phyloP scores from a whole-genome alignment of 208 protist genomes.

The Crithidia expoeki region DNA sequence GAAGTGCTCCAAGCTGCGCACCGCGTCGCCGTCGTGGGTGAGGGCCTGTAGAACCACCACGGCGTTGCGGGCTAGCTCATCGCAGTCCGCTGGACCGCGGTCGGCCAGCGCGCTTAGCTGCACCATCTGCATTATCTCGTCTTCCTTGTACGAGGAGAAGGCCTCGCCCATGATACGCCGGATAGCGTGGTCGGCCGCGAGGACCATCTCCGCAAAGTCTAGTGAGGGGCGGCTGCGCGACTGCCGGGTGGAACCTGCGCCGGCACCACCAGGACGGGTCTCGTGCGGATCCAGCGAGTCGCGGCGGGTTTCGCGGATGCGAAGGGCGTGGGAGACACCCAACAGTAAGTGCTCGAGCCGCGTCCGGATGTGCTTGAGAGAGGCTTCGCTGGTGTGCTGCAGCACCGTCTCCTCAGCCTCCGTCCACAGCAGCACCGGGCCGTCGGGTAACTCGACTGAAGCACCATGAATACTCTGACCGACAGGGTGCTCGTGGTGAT shows the following conservation, averaged over 20 bases:
- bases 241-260: background rate
- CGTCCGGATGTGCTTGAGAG: slow-evolving; percentile 17
- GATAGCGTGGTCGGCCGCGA: slow-evolving; percentile 17
- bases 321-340: slow-evolving; percentile 22
- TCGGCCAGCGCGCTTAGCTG: slow-evolving; percentile 26
- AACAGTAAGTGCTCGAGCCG: slow-evolving; percentile 20
- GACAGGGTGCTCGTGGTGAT: background rate
- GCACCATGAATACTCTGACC: too few relatives aligned
- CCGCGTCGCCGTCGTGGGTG: slow-evolving; percentile 14
- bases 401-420: slow-evolving; percentile 34
- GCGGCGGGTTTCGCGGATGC: background rate
- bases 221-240: background rate
- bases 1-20: slow-evolving; percentile 16
- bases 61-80: slow-evolving; percentile 22
- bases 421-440: slow-evolving; percentile 23
- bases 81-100: slow-evolving; percentile 8
- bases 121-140: slow-evolving; percentile 16
- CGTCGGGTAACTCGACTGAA: background rate
- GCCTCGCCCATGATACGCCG: slow-evolving; percentile 22
- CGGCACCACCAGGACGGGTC: background rate
- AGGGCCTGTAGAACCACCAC: slow-evolving; percentile 27
- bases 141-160: slow-evolving; percentile 10
- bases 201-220: slow-evolving; percentile 18
- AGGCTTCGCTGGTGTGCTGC: slow-evolving; percentile 24
- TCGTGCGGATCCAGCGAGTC: slow-evolving; percentile 3